Conservation (phyloP, 139 green algal species). For the Closterium sp. region DNA sequence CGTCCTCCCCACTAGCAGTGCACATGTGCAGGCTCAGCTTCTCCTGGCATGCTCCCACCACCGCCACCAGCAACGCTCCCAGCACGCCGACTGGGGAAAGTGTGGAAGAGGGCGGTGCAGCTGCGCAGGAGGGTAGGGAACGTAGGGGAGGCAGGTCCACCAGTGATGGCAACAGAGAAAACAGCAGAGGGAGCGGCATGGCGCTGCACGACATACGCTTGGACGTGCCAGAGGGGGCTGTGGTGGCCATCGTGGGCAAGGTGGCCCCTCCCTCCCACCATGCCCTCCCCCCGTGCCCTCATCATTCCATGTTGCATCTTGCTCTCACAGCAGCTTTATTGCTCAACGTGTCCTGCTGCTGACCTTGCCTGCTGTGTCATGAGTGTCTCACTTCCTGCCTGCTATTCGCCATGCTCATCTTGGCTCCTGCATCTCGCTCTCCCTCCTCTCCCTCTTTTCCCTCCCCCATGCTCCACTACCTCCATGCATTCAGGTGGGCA, state of each 20-base stretch:
- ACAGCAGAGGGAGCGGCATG: neutral
- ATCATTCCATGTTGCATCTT: no score
- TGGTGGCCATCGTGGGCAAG: neutral
- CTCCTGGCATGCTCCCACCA: neutral
- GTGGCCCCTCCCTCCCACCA: neutral
- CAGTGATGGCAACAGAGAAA: neutral
- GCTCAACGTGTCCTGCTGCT: neutral
- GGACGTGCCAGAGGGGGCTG: neutral
- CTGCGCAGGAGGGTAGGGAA: neutral
- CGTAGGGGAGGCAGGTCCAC: neutral
- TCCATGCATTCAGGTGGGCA: slow-evolving; percentile 12
- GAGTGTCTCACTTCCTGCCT: neutral
- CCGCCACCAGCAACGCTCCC: neutral
- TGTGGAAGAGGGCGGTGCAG: neutral
- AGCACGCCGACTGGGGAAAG: neutral
- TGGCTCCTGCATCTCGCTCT: no score
- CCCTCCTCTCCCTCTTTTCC: neutral
- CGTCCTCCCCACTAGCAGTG: neutral
- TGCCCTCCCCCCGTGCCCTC: neutral
- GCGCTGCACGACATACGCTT: neutral
- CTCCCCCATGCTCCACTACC: neutral
- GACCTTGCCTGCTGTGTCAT: neutral
- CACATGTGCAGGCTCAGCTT: neutral
- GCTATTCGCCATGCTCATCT: no score
- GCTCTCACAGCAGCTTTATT: no score